Evolutionary conservation across 768 basidiomycete species (phyloP).

Genomic region (Kwoniella newhampshirensis): DNA sequence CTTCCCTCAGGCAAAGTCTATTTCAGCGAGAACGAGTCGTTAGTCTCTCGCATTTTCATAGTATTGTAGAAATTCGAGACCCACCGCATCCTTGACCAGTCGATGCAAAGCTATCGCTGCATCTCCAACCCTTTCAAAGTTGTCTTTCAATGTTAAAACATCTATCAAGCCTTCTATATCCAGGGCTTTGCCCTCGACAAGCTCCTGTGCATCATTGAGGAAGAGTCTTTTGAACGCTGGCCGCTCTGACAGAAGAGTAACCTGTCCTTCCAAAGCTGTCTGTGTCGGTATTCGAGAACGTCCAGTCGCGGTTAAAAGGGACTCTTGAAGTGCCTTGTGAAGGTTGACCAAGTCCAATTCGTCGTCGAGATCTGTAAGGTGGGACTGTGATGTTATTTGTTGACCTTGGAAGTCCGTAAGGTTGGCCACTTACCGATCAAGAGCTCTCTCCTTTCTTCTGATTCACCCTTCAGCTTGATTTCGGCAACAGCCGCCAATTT

Average conservation of each 20-base stretch:
- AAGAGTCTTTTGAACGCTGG: slow-evolving; percentile 67
- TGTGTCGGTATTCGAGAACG: not conserved
- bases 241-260: slow-evolving; percentile 55
- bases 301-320: slow-evolving; percentile 38
- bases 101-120: slow-evolving; percentile 51
- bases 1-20: slow-evolving; percentile 72
- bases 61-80: slow-evolving; percentile 54
- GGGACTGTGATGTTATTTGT: too few relatives aligned
- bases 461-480: slow-evolving; percentile 56
- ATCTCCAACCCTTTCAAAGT: slow-evolving; percentile 64
- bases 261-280: slow-evolving; percentile 16
- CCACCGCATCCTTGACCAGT: slow-evolving; percentile 56
- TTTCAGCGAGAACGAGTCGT: not conserved
- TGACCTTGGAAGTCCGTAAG: slow-evolving; percentile 8
- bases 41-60: not conserved
- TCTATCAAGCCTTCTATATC: slow-evolving; percentile 79
- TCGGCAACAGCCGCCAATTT: slow-evolving; percentile 78
- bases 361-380: slow-evolving; percentile 71
- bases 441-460: slow-evolving; percentile 16
- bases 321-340: slow-evolving; percentile 67
- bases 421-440: slow-evolving; percentile 25
- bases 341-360: slow-evolving; percentile 82
- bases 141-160: slow-evolving; percentile 80
- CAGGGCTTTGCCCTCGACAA: slow-evolving; percentile 73
- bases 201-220: slow-evolving; percentile 64